phyloP scores from a whole-genome alignment of 257 asterid genomes.

The Nicotiana obtusifolia region DNA sequence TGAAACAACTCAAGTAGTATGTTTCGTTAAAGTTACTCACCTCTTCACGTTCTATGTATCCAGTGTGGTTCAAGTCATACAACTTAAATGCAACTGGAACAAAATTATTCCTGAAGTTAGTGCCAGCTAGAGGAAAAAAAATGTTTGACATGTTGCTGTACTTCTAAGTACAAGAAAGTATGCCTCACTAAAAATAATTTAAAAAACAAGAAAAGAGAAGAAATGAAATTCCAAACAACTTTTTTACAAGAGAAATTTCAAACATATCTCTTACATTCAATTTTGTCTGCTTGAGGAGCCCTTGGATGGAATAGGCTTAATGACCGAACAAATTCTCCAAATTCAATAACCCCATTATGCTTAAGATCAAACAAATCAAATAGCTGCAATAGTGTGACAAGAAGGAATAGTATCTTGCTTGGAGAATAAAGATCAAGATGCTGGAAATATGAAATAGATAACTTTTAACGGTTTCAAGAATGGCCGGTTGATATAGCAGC shows the following conservation, averaged over 20 bases:
- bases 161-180: not conserved
- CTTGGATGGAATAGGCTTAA: constrained; percentile 59
- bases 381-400: constrained; percentile 33
- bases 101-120: constrained; percentile 15
- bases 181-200: not conserved
- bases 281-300: constrained; percentile 41
- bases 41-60: constrained; percentile 62
- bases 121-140: not conserved
- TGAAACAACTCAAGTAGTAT: not conserved
- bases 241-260: not conserved
- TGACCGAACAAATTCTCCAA: constrained; percentile 70
- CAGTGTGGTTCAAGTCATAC: constrained; percentile 55
- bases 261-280: constrained; percentile 35
- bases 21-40: constrained; percentile 25
- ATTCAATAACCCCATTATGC: constrained; percentile 64
- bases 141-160: not conserved
- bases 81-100: constrained; percentile 60
- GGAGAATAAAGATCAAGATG: not conserved
- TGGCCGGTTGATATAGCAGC: not conserved
- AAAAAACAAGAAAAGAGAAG: not conserved
- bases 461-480: not conserved
- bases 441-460: not conserved
- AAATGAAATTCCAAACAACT: not conserved
- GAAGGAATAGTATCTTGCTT: constrained; percentile 1
- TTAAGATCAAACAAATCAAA: constrained; percentile 68